Evolutionary conservation across 2,329 filamentous ascomycete genomes (phyloP).

Genomic region (Neoarthrinium moseri): DNA sequence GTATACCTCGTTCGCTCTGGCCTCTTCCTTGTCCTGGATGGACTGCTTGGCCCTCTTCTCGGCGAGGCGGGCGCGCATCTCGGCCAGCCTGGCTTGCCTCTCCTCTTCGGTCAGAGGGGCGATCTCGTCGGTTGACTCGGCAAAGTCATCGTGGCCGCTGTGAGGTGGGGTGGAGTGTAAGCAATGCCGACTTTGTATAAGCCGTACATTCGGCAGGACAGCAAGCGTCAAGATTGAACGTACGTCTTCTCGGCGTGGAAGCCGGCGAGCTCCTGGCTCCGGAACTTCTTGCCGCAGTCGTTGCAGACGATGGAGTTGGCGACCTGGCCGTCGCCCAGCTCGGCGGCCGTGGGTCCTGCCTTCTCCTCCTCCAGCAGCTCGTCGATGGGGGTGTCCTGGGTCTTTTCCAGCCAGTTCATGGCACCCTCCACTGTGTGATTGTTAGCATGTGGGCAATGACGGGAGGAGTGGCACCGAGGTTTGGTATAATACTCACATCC

Average conservation of each 20-base stretch:
- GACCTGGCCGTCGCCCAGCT: constrained; percentile 67
- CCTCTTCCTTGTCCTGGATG: constrained; percentile 74
- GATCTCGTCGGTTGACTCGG: constrained; percentile 90
- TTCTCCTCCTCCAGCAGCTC: constrained; percentile 67
- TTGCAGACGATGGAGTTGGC: constrained; percentile 88
- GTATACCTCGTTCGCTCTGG: constrained; percentile 80
- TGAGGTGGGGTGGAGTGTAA: too few species aligned
- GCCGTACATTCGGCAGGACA: too few species aligned
- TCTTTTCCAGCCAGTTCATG: constrained; percentile 91
- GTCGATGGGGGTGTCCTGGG: constrained; percentile 83
- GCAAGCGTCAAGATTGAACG: constrained; percentile 27
- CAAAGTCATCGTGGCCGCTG: constrained; percentile 84
- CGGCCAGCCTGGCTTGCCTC: constrained; percentile 75
- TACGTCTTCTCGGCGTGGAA: constrained; percentile 88
- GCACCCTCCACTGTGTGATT: constrained; percentile 71
- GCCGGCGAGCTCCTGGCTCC: constrained; percentile 76
- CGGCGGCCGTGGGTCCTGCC: constrained; percentile 50
- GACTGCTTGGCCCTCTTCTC: constrained; percentile 70
- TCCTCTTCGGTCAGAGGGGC: constrained; percentile 88
- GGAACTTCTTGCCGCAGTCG: constrained; percentile 90
- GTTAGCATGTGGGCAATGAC: constrained; percentile 10
- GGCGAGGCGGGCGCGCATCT: constrained; percentile 69
- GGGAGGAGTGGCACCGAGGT: constrained; percentile 8
- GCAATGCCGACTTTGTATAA: too few species aligned
- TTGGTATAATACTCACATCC: constrained; percentile 57